A percentile compares a stretch with the other conserved stretches of the same genome.
Evolutionary conservation across 495 filamentous ascomycete genomes (phyloP).

Genomic region (Talaromyces thailandensis): DNA sequence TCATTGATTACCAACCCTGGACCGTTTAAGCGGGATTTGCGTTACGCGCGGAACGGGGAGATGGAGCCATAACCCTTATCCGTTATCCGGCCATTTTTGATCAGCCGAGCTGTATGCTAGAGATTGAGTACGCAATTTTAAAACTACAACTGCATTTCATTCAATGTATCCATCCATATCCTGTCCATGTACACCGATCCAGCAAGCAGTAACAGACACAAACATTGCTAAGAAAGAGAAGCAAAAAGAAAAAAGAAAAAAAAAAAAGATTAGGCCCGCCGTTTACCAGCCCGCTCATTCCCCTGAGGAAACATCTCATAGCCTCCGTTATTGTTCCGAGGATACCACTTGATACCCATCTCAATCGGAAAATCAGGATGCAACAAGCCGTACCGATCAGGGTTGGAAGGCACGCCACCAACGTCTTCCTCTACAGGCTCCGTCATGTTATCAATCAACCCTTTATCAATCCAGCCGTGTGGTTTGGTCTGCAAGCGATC

Average conservation of each 20-base stretch:
- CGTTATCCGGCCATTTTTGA: no score
- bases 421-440: slow-evolving; percentile 22
- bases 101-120: no score
- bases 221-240: neutral
- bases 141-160: neutral
- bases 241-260: slow-evolving; percentile 5
- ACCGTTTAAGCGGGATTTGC: no score
- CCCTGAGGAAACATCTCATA: slow-evolving; percentile 8
- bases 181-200: neutral
- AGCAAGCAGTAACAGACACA: neutral
- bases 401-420: slow-evolving; percentile 24
- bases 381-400: slow-evolving; percentile 25
- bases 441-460: slow-evolving; percentile 27
- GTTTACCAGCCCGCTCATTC: neutral
- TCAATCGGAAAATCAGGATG: slow-evolving; percentile 34
- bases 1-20: neutral
- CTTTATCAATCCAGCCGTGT: slow-evolving; percentile 26
- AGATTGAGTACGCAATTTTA: neutral
- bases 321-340: slow-evolving; percentile 4
- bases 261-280: slow-evolving; percentile 1
- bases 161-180: neutral
- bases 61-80: no score
- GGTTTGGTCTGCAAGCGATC: slow-evolving; percentile 30
- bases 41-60: no score
- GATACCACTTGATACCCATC: slow-evolving; percentile 29